phyloP scores from a whole-genome alignment of 2,329 filamentous ascomycete genomes.

The Coniochaeta sp. region DNA sequence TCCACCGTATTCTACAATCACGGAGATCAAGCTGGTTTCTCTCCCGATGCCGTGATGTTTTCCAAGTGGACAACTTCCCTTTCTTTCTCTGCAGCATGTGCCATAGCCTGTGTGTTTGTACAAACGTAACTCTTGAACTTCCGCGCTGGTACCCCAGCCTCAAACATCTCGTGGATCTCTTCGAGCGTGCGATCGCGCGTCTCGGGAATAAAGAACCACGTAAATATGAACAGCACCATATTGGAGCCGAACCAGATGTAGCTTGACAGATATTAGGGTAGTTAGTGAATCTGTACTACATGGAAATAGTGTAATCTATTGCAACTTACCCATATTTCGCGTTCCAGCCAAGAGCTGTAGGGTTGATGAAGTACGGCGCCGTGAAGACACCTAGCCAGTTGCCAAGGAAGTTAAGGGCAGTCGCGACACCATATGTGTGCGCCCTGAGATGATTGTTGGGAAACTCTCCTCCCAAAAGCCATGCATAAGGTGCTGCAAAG shows the following conservation, averaged over 20 bases:
- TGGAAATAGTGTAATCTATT: background rate
- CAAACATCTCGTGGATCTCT: conserved; percentile 38
- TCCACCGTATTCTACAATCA: too few relatives aligned
- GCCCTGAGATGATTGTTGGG: conserved; percentile 30
- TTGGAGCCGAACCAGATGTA: conserved; percentile 34
- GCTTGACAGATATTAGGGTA: conserved; percentile 7
- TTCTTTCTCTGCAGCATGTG: conserved; percentile 3
- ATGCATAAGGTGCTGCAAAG: conserved; percentile 23
- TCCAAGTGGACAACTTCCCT: conserved; percentile 3
- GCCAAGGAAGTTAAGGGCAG: conserved; percentile 30
- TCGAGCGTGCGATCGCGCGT: conserved; percentile 38
- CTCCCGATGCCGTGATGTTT: background rate
- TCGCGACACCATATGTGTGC: conserved; percentile 28
- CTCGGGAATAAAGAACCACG: conserved; percentile 39
- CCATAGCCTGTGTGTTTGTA: conserved; percentile 4
- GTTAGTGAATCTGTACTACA: background rate
- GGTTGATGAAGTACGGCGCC: conserved; percentile 35
- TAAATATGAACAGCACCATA: conserved; percentile 23
- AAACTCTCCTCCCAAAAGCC: conserved; percentile 30
- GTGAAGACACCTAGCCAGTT: conserved; percentile 31
- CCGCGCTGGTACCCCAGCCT: conserved; percentile 8
- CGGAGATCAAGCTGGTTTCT: background rate
- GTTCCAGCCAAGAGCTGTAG: conserved; percentile 27
- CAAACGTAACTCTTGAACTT: conserved; percentile 9
- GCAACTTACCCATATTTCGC: conserved; percentile 21